Percentiles rank a stretch among this genome's conserved stretches.
These are phyloP conservation scores for Rhipidocladum racemiflorum DNA, from an alignment of 176 grass and related monocot genomes.

Conservation along the genomic window DNA sequence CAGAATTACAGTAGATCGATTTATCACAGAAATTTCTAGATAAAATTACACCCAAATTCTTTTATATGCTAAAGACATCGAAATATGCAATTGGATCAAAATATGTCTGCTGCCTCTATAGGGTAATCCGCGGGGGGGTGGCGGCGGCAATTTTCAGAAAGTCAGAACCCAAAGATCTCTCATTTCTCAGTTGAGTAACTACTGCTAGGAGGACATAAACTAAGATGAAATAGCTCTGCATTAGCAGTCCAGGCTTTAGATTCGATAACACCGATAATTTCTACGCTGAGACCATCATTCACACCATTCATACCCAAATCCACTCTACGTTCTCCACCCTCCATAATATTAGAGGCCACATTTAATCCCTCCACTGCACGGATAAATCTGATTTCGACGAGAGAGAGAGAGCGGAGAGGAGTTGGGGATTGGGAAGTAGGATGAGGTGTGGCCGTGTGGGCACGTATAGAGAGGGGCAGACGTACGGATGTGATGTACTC, in stretches of 20 bases:
- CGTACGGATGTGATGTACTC: conserved; percentile 90
- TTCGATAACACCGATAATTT: background rate
- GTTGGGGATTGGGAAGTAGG: background rate
- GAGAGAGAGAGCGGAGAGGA: background rate
- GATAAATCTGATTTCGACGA: background rate
- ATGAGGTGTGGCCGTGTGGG: background rate
- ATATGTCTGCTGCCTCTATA: background rate
- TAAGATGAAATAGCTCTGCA: background rate
- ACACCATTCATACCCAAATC: background rate
- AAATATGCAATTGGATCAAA: background rate
- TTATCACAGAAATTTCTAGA: background rate
- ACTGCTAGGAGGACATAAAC: background rate
- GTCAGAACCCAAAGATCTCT: background rate
- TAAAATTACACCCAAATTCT: background rate
- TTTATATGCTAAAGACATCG: background rate
- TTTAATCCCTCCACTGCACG: background rate
- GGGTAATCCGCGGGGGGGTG: background rate
- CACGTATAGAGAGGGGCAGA: no score
- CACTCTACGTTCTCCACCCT: background rate
- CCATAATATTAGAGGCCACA: background rate
- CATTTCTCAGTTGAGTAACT: background rate
- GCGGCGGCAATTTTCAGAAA: no score
- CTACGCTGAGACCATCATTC: background rate
- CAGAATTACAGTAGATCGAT: background rate
- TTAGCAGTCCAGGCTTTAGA: background rate